These are phyloP conservation scores for Blastobotrys americana DNA, from an alignment of 805 yeast species.

Conservation along the genomic window DNA sequence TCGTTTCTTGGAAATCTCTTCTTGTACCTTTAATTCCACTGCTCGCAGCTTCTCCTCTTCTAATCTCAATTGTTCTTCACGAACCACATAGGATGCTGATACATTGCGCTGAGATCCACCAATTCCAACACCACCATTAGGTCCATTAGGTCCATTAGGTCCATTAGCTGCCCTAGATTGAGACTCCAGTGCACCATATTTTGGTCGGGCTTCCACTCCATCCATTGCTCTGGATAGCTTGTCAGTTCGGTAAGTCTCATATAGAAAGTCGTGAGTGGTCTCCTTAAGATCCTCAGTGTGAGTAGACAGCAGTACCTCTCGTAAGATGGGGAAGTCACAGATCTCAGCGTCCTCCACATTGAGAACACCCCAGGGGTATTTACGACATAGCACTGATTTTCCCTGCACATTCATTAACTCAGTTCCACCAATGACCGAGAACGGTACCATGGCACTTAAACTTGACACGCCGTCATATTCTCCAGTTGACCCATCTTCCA, in stretches of 20 bases:
- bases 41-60: constrained; percentile 85
- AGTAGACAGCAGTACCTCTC: constrained; percentile 71
- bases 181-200: constrained; percentile 14
- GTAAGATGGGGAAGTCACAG: constrained; percentile 73
- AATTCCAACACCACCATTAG: constrained; percentile 1
- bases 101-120: constrained; percentile 28
- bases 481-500: constrained; percentile 13
- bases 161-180: constrained; percentile 7
- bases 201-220: constrained; percentile 13
- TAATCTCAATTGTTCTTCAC: constrained; percentile 82
- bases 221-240: constrained; percentile 50
- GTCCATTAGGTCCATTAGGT: constrained; percentile 12
- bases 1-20: constrained; percentile 71
- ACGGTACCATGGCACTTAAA: constrained; percentile 47
- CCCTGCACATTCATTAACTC: constrained; percentile 41
- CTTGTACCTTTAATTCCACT: constrained; percentile 84
- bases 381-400: constrained; percentile 38
- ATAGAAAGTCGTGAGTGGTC: constrained; percentile 75
- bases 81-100: constrained; percentile 47
- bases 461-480: constrained; percentile 26
- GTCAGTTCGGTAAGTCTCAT: constrained; percentile 85
- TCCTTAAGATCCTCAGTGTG: constrained; percentile 87
- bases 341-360: constrained; percentile 63
- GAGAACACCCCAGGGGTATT: constrained; percentile 55
- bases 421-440: constrained; percentile 58